Percentiles rank a stretch among this genome's conserved stretches.
Evolutionary conservation across 805 yeast genomes (phyloP).

Genomic region (Suhomyces prunicola): DNA sequence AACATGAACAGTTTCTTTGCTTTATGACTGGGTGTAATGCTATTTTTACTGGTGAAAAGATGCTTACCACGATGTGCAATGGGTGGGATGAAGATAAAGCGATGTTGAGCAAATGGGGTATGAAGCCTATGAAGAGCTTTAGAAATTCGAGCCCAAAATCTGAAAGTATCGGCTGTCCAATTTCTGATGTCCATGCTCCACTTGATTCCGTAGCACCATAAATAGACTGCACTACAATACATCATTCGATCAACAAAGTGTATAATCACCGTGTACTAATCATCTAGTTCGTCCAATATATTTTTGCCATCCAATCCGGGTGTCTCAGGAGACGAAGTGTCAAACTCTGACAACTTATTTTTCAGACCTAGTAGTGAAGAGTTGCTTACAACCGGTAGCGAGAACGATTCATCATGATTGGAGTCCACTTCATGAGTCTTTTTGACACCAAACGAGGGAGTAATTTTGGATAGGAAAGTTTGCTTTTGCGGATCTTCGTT

Average conservation of each 20-base stretch:
- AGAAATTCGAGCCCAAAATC: neutral
- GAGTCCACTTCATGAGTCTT: conserved; percentile 1
- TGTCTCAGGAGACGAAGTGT: conserved; percentile 3
- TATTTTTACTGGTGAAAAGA: conserved; percentile 74
- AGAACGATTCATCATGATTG: conserved; percentile 47
- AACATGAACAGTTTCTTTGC: conserved; percentile 68
- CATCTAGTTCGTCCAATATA: conserved; percentile 8
- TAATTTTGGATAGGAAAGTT: neutral
- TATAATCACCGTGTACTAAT: neutral
- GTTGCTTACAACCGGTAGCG: conserved; percentile 40
- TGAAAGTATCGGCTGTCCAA: neutral
- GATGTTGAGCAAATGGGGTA: conserved; percentile 70
- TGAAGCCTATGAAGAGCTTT: conserved; percentile 46
- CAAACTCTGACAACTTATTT: neutral
- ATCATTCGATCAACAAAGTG: neutral
- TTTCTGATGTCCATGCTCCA: neutral
- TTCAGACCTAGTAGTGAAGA: conserved; percentile 12
- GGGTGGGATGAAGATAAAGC: conserved; percentile 80
- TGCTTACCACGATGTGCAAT: conserved; percentile 79
- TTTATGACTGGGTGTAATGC: conserved; percentile 80
- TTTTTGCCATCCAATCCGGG: conserved; percentile 2
- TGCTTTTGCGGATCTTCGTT: neutral
- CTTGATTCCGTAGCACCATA: neutral
- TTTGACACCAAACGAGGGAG: neutral
- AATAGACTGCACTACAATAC: neutral